Percentiles rank a stretch among this genome's conserved stretches.
These are phyloP conservation scores for Pythium insidiosum DNA, from an alignment of 352 stramenopile genomes.

Conservation along the genomic window DNA sequence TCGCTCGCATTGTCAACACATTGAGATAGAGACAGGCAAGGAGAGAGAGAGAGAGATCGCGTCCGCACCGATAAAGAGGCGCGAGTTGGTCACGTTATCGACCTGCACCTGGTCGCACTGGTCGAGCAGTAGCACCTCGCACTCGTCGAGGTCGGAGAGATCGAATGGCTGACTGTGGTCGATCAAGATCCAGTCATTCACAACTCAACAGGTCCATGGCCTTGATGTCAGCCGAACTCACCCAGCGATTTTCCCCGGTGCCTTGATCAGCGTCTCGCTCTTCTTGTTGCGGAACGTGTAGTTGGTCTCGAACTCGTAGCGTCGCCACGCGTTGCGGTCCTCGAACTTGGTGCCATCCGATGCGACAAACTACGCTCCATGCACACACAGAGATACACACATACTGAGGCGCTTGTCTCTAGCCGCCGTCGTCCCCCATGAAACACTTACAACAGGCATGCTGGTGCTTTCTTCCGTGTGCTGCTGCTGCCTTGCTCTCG, in stretches of 20 bases:
- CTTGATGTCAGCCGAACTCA: conserved; percentile 8
- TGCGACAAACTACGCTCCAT: conserved; percentile 47
- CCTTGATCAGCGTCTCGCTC: conserved; percentile 72
- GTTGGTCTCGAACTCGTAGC: conserved; percentile 89
- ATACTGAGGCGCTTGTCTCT: too few relatives aligned
- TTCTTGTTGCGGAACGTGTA: conserved; percentile 88
- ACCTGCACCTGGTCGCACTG: conserved; percentile 88
- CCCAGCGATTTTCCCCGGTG: conserved; percentile 71
- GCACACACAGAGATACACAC: conserved; percentile 4
- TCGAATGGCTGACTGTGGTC: conserved; percentile 78
- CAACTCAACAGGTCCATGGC: not conserved
- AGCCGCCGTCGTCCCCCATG: not conserved
- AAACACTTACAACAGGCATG: conserved; percentile 6
- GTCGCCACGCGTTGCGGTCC: conserved; percentile 69
- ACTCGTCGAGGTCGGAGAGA: conserved; percentile 73
- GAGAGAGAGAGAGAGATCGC: not conserved
- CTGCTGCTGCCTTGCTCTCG: too few relatives aligned
- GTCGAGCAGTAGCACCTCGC: conserved; percentile 80
- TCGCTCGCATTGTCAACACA: not conserved
- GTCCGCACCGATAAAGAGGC: conserved; percentile 83
- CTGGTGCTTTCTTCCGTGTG: not conserved
- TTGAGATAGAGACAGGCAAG: not conserved
- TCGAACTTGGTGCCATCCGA: conserved; percentile 85
- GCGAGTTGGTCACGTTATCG: conserved; percentile 84
- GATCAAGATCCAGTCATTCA: not conserved